Evolutionary conservation across 805 yeast genomes (phyloP).

Genomic region (Schizosaccharomyces lindneri): DNA sequence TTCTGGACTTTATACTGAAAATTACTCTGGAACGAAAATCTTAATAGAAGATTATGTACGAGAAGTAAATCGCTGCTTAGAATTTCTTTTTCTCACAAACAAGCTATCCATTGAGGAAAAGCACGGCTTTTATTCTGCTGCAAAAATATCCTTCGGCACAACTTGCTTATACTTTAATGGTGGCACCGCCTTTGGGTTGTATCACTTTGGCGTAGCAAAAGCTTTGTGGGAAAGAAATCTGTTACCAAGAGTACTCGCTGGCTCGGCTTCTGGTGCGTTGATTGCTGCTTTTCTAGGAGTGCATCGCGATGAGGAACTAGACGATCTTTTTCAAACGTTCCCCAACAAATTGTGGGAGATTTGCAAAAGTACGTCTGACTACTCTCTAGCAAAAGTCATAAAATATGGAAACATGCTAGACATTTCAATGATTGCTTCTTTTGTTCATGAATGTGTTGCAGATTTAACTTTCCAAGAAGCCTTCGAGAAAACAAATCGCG

Average conservation of each 20-base stretch:
- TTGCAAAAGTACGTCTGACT: slow-evolving; percentile 31
- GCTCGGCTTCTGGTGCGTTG: slow-evolving; percentile 90
- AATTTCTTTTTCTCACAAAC: slow-evolving; percentile 9
- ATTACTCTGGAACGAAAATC: slow-evolving; percentile 63
- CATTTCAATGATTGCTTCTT: slow-evolving; percentile 37
- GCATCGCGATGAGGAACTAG: slow-evolving; percentile 42
- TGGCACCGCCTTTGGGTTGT: slow-evolving; percentile 80
- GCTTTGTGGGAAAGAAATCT: slow-evolving; percentile 50
- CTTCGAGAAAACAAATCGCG: slow-evolving; percentile 75
- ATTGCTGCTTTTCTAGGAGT: slow-evolving; percentile 74
- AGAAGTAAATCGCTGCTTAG: slow-evolving; percentile 41
- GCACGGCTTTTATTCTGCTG: slow-evolving; percentile 59
- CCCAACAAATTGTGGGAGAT: slow-evolving; percentile 20
- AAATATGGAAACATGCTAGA: slow-evolving; percentile 84
- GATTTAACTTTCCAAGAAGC: slow-evolving; percentile 86
- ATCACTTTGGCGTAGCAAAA: slow-evolving; percentile 77
- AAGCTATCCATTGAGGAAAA: slow-evolving; percentile 13
- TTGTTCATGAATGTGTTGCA: slow-evolving; percentile 61
- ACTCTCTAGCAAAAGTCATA: slow-evolving; percentile 26
- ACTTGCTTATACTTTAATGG: slow-evolving; percentile 86
- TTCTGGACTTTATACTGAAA: slow-evolving; percentile 49
- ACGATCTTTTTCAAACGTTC: slow-evolving; percentile 25
- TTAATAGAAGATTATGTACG: slow-evolving; percentile 60
- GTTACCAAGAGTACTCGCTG: slow-evolving; percentile 70
- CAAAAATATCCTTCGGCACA: slow-evolving; percentile 75